Evolutionary conservation across 345 rosid genomes (phyloP), one percentile per base, ranked within the genome.

Genomic region (Cardamine occulta): DNA sequence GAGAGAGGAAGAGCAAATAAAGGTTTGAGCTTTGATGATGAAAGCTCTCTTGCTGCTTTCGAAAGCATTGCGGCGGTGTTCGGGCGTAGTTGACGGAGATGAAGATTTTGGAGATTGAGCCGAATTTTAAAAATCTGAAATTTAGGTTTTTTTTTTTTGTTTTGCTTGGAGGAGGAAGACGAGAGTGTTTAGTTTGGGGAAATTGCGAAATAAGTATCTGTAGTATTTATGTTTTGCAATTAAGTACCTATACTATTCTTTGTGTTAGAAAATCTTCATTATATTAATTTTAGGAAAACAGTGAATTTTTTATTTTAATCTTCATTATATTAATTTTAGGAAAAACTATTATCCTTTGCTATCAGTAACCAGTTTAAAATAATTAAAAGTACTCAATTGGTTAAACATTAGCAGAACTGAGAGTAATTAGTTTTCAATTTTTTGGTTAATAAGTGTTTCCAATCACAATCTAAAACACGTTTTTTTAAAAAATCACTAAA

Each of bases 21-120:
- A 64, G 85, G 78, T 64, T 81, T 86, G 7, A 89, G 81, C 69
- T 84, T 87, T 19, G 88, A 74, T 65, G 82, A 83, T 15, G 85
- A 80, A 73, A 88, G 84, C 48, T 52, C 77, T 73, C 87, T 79
- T 9, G 84, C 86, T 72, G 84, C 63, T 73, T 66, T 79, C 17
- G 78, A 37, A 45, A 87, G 86, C 84, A 73, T 82, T 68, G 71
- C 73, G 49, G 49, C 19, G 49, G 49, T 44, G 7, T 11, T 14
- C 0, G 29, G 12, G 2, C 13, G 64, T 56, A n/a, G 52, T 23
- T 4, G 52, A 63, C 12, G 59, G 34, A 3, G 44, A 57, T 31
- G 74, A 32, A 28, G 45, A 14, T 54, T 32, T 19, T 18, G 45
- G 57, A 49, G 14, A 49, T 0, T 0, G 11, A 45, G 42, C 3